Evolutionary conservation across 1,284 basidiomycete genomes (phyloP), one percentile per base, ranked within the genome.

Genomic region (Cryptococcus sp.): DNA sequence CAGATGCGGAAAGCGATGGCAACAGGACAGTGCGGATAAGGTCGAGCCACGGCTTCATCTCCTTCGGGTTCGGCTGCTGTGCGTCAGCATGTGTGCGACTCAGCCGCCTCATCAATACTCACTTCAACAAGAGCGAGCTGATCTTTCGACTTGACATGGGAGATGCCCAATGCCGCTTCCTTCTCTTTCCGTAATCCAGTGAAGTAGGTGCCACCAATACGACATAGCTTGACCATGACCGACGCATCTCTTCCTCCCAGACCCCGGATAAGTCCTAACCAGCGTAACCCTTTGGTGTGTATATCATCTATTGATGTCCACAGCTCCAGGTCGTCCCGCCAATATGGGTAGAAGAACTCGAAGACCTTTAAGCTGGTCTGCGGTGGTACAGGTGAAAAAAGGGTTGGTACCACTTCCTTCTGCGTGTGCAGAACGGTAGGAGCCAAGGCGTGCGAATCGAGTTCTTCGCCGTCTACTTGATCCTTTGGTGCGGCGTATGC

Each of bases 311-410:
- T 71, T 0, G 82, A 81, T 1, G 81, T 79, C 71, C 88, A 89
- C 25, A 85, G 68, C 15, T 90, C 90, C 39, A 93, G 79, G 44
- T 84, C 82, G 50, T 89, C 85, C 16, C 78, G 75, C 93, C 93
- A 96, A 51, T 86, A 81, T 2, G 91, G 86, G 76, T 88, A 95
- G 82, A 96, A 97, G 82, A 92, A 97, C 10, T 90, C 85, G 69
- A 89, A 93, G 47, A 88, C 86, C 22, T 83, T 83, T 6, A 80
- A 83, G 57, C 80, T 83, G 15, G 90, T 91, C 61, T 85, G 82
- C 0, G 90, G 88, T 19, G 92, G 90, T 7, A 84, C 84, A 1
- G 91, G 91, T 13, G 86, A 87, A 72, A 83, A 83, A 1, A 88
- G 78, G 0, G 89, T 90, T 3, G 62, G 59, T 23, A 76, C 59